These are phyloP conservation scores for Nigrospora osmanthi DNA, from an alignment of 2,329 filamentous ascomycete genomes.

Conservation along the genomic window DNA sequence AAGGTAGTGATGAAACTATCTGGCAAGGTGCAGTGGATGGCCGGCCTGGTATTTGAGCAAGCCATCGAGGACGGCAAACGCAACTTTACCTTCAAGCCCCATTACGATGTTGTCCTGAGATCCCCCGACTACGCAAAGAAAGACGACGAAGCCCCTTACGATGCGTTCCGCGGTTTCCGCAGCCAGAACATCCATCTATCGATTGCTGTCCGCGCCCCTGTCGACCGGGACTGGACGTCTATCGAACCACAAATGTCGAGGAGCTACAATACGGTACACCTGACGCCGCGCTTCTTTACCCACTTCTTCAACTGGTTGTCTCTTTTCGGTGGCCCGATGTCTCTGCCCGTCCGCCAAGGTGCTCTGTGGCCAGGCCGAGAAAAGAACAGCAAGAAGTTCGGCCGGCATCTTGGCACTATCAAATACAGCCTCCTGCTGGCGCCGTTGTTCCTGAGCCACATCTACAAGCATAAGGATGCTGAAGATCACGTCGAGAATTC, in stretches of 20 bases:
- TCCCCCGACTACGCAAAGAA: conserved; percentile 67
- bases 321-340: conserved; percentile 90
- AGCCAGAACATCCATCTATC: conserved; percentile 97
- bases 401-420: conserved; percentile 92
- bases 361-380: conserved; percentile 85
- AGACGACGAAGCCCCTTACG: conserved; percentile 56
- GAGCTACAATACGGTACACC: conserved; percentile 94
- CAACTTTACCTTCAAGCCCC: conserved; percentile 82
- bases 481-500: conserved; percentile 72
- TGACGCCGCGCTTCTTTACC: conserved; percentile 93
- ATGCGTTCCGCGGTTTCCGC: conserved; percentile 94
- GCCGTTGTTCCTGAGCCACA: conserved; percentile 88
- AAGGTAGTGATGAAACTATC: conserved; percentile 99
- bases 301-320: conserved; percentile 99
- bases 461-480: conserved; percentile 96
- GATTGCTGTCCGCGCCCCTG: conserved; percentile 79
- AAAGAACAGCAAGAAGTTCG: conserved; percentile 98
- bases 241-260: conserved; percentile 67
- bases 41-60: conserved; percentile 86
- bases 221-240: conserved; percentile 78
- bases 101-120: conserved; percentile 85
- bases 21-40: conserved; percentile 88
- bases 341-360: conserved; percentile 87
- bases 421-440: conserved; percentile 94
- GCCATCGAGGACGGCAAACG: conserved; percentile 65